A percentile compares a stretch with the other conserved stretches of the same genome.
phyloP scores from a whole-genome alignment of 176 grass and related monocot genomes.

The Aegilops bicornis region DNA sequence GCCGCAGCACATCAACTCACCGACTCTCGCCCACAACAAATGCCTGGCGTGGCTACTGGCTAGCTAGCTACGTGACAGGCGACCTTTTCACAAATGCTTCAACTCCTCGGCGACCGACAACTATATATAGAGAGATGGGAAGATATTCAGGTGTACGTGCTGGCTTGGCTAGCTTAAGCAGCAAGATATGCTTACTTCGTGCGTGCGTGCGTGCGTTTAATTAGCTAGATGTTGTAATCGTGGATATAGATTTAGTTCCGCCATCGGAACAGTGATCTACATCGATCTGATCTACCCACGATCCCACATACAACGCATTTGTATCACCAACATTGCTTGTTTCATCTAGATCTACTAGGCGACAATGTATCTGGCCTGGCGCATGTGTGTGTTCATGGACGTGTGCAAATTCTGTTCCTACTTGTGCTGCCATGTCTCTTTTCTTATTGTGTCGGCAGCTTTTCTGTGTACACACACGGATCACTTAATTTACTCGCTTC shows the following conservation, averaged over 20 bases:
- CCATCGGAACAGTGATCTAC: neutral
- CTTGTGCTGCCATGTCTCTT: neutral
- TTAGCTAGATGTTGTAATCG: neutral
- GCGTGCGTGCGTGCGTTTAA: neutral
- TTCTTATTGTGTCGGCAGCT: neutral
- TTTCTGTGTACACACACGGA: neutral
- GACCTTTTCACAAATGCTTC: neutral
- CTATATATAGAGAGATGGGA: neutral
- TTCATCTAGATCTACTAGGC: neutral
- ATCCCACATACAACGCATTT: neutral
- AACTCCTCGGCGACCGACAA: neutral
- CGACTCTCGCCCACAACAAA: neutral
- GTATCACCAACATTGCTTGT: neutral
- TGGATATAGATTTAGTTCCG: neutral
- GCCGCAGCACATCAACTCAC: constrained; percentile 40
- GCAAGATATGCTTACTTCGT: neutral
- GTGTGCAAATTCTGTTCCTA: constrained; percentile 12
- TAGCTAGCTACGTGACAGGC: constrained; percentile 4
- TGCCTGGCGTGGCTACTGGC: neutral
- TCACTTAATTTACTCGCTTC: neutral
- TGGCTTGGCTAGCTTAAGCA: neutral
- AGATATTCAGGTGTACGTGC: neutral
- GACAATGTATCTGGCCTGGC: neutral
- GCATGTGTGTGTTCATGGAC: neutral
- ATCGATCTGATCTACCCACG: neutral